These are phyloP conservation scores for Anethum foeniculum DNA, from an alignment of 140 eudicot genomes.

Conservation along the genomic window DNA sequence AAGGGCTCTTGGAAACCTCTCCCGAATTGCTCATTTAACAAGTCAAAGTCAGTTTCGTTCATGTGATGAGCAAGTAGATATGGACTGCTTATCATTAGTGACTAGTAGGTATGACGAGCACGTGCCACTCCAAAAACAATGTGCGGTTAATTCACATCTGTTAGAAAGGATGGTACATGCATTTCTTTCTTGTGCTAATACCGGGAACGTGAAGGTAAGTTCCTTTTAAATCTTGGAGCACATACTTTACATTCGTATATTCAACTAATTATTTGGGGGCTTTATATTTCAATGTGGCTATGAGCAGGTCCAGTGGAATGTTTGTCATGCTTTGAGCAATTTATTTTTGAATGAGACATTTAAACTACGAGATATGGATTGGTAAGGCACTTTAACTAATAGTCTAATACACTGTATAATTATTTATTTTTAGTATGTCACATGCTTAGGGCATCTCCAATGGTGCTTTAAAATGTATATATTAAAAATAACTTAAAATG, in stretches of 20 bases:
- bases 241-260: neutral
- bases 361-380: slow-evolving; percentile 59
- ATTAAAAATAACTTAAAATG: no score
- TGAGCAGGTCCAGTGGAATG: slow-evolving; percentile 95
- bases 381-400: slow-evolving; percentile 47
- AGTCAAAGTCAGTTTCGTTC: slow-evolving; percentile 16
- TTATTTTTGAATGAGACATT: slow-evolving; percentile 73
- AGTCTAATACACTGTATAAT: no score
- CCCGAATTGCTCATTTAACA: slow-evolving; percentile 60
- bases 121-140: slow-evolving; percentile 21
- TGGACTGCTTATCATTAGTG: slow-evolving; percentile 1
- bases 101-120: neutral
- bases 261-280: neutral
- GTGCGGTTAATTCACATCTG: slow-evolving; percentile 30
- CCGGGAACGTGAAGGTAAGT: slow-evolving; percentile 94
- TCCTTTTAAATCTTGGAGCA: neutral
- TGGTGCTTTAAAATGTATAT: no score
- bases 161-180: slow-evolving; percentile 81
- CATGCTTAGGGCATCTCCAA: neutral
- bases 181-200: slow-evolving; percentile 87
- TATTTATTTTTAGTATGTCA: neutral
- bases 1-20: slow-evolving; percentile 85
- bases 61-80: slow-evolving; percentile 13
- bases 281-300: slow-evolving; percentile 11
- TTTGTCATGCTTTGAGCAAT: slow-evolving; percentile 90